Conservation (phyloP, 768 basidiomycete genomes). For the Krasilnikovozyma curviuscula region DNA sequence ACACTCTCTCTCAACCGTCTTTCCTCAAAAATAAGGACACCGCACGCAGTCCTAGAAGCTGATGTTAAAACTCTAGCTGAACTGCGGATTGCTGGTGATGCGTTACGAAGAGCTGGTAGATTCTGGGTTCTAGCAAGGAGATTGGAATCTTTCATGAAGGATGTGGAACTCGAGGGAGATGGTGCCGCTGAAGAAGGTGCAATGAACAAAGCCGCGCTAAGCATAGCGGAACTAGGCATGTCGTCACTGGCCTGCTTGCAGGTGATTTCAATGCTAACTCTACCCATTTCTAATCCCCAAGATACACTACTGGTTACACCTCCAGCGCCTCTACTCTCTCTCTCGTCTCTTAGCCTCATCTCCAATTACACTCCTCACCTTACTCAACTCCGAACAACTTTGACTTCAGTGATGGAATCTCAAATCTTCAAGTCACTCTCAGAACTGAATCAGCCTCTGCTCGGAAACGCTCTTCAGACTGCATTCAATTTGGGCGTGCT, state of each 20-base stretch:
- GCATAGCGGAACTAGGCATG: conserved; percentile 73
- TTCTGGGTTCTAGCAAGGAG: conserved; percentile 67
- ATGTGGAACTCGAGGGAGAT: conserved; percentile 30
- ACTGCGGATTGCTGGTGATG: conserved; percentile 63
- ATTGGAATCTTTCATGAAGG: conserved; percentile 66
- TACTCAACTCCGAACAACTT: no score
- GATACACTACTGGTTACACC: background rate
- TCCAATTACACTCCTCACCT: background rate
- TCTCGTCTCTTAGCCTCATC: background rate
- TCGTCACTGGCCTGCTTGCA: background rate
- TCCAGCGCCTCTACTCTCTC: background rate
- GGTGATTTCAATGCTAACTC: background rate
- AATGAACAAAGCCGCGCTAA: conserved; percentile 85
- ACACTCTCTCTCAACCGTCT: conserved; percentile 35
- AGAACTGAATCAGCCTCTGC: conserved; percentile 61
- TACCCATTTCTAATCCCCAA: background rate
- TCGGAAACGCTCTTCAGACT: conserved; percentile 87
- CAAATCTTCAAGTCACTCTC: background rate
- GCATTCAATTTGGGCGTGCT: conserved; percentile 79
- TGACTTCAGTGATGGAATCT: no score
- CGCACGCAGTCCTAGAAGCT: conserved; percentile 52
- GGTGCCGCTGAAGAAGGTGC: conserved; percentile 13
- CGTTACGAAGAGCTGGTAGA: conserved; percentile 62
- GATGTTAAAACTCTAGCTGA: conserved; percentile 56
- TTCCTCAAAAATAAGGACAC: conserved; percentile 63